phyloP scores from a whole-genome alignment of 139 green algal genomes.

The Deuterostichococcus epilithicus region DNA sequence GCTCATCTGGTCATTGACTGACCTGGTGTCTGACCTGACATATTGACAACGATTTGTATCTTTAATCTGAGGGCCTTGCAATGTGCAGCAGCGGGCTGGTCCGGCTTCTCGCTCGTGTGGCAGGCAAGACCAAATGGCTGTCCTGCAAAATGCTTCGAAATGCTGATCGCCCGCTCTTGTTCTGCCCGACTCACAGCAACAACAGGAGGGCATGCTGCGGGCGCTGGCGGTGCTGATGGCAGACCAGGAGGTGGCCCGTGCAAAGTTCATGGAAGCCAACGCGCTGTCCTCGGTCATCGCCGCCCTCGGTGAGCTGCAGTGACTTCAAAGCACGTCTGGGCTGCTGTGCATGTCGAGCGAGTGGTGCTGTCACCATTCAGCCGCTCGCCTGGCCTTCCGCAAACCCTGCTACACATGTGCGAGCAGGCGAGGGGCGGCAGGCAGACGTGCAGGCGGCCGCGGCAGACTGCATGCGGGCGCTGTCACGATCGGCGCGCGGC shows the following conservation, averaged over 20 bases:
- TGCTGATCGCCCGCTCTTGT: too few species aligned
- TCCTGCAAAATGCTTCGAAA: too few species aligned
- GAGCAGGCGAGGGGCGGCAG: not conserved
- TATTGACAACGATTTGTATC: too few species aligned
- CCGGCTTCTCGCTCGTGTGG: too few species aligned
- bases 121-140: too few species aligned
- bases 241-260: not conserved
- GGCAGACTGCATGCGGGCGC: conserved; percentile 63
- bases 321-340: too few species aligned
- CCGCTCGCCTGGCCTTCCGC: too few species aligned
- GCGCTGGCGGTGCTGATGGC: not conserved
- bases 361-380: too few species aligned
- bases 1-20: not conserved
- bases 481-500: conserved; percentile 61
- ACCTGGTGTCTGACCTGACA: too few species aligned
- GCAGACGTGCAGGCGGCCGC: conserved; percentile 53
- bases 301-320: not conserved
- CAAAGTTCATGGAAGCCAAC: not conserved
- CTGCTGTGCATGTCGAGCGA: too few species aligned
- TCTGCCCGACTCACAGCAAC: not conserved
- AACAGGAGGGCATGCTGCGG: not conserved
- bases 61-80: too few species aligned
- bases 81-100: too few species aligned
- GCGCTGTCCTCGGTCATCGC: not conserved
- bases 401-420: not conserved